phyloP scores from a whole-genome alignment of 2,329 filamentous ascomycete species.

The Ceratocystis colombiana region DNA sequence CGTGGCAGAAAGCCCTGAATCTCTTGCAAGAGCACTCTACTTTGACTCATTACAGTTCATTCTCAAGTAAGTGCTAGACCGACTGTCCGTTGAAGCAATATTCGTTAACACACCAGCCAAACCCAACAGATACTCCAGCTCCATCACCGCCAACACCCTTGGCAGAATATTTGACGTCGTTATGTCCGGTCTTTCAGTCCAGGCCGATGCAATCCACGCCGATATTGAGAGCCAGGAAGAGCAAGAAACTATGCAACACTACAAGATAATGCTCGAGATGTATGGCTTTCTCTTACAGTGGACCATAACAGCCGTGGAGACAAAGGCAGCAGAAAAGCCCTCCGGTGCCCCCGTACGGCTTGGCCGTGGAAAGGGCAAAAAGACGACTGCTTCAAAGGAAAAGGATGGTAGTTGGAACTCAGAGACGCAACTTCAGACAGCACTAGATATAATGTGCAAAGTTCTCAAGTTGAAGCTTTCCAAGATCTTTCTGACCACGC shows the following conservation, averaged over 20 bases:
- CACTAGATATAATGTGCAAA: conserved; percentile 90
- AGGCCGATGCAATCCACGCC: conserved; percentile 74
- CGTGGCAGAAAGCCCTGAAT: conserved; percentile 83
- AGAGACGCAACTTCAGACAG: conserved; percentile 72
- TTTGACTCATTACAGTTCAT: conserved; percentile 94
- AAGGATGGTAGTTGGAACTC: conserved; percentile 85
- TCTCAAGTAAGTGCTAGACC: conserved; percentile 60
- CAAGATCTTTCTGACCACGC: conserved; percentile 91
- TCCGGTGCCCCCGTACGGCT: conserved; percentile 56
- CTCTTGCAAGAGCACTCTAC: conserved; percentile 63
- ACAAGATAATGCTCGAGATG: conserved; percentile 86
- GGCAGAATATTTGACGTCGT: conserved; percentile 90
- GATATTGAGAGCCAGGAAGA: conserved; percentile 81
- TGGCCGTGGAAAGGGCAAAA: conserved; percentile 66
- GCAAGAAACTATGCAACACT: conserved; percentile 72
- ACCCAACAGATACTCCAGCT: conserved; percentile 65
- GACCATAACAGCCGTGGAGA: conserved; percentile 89
- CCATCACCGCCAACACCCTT: conserved; percentile 68
- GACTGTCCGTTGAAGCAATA: conserved; percentile 44
- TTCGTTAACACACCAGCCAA: conserved; percentile 39
- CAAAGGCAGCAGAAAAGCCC: conserved; percentile 84
- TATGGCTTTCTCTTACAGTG: conserved; percentile 92
- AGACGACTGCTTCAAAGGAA: conserved; percentile 43
- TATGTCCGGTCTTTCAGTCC: conserved; percentile 72
- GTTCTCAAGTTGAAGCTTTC: conserved; percentile 85